phyloP scores from a whole-genome alignment of 192 early-diverging fungal genomes.

The Physocladia obscura region DNA sequence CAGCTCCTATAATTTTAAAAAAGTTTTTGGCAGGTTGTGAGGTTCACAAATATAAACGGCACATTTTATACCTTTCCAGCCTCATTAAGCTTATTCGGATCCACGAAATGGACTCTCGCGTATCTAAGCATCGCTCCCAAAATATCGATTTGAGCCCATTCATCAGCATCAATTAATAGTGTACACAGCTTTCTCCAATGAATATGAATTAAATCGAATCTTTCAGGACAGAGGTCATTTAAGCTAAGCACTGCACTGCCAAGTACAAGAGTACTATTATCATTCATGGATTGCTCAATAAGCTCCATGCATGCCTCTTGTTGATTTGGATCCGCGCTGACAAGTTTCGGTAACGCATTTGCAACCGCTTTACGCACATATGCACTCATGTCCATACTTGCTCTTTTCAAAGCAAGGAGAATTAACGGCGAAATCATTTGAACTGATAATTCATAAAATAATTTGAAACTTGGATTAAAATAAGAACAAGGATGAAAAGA shows the following conservation, averaged over 20 bases:
- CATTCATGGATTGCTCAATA: conserved; percentile 73
- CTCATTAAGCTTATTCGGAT: too few species aligned
- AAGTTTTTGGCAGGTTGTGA: background rate
- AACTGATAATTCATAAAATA: too few species aligned
- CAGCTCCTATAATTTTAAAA: conserved; percentile 33
- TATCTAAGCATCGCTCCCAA: conserved; percentile 78
- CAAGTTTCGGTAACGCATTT: conserved; percentile 67
- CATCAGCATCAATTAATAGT: conserved; percentile 85
- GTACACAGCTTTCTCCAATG: conserved; percentile 86
- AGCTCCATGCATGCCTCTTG: conserved; percentile 76
- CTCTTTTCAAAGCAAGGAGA: conserved; percentile 85
- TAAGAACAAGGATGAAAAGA: too few species aligned
- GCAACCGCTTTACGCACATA: conserved; percentile 93
- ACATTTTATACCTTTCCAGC: background rate
- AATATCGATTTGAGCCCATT: conserved; percentile 93
- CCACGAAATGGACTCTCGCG: conserved; percentile 62
- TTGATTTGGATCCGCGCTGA: conserved; percentile 76
- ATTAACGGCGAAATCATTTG: conserved; percentile 89
- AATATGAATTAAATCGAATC: conserved; percentile 81
- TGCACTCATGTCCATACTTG: conserved; percentile 79
- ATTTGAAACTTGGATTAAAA: too few species aligned
- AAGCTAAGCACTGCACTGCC: conserved; percentile 86
- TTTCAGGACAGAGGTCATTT: conserved; percentile 79
- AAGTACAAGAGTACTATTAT: conserved; percentile 82
- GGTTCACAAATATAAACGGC: too few species aligned